Conservation (phyloP, 2,329 filamentous ascomycete genomes). For the Graphilbum fragrans region DNA sequence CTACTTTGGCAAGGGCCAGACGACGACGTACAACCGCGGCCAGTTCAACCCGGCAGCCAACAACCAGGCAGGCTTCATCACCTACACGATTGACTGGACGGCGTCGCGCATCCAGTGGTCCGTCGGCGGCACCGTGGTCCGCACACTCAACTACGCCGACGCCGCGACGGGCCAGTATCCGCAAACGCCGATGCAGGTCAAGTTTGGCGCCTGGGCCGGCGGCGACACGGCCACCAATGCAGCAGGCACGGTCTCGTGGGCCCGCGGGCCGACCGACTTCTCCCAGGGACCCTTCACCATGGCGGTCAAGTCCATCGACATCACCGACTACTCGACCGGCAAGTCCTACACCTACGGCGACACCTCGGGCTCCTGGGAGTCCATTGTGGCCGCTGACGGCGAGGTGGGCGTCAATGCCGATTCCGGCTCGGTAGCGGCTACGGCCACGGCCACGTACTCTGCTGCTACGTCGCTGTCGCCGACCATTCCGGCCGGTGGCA, state of each 20-base stretch:
- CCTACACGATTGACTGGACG: constrained; percentile 89
- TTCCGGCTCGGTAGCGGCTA: constrained; percentile 33
- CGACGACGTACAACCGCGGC: constrained; percentile 75
- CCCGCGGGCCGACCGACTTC: constrained; percentile 77
- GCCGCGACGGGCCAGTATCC: constrained; percentile 69
- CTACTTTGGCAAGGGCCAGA: constrained; percentile 91
- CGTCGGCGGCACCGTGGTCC: constrained; percentile 65
- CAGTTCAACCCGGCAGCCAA: constrained; percentile 59
- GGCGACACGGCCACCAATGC: constrained; percentile 66
- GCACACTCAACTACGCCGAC: constrained; percentile 58
- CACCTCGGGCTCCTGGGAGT: constrained; percentile 64
- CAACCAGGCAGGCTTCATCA: constrained; percentile 69
- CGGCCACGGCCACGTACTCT: constrained; percentile 51
- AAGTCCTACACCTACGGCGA: constrained; percentile 73
- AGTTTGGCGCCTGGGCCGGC: constrained; percentile 84
- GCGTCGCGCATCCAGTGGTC: constrained; percentile 74
- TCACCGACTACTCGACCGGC: constrained; percentile 90
- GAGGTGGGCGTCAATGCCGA: constrained; percentile 56
- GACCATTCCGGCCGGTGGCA: constrained; percentile 58
- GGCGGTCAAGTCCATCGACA: constrained; percentile 61
- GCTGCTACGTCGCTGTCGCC: constrained; percentile 50
- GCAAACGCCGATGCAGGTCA: constrained; percentile 90
- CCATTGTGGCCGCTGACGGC: constrained; percentile 73
- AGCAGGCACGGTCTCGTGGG: constrained; percentile 79
- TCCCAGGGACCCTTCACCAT: constrained; percentile 73